A percentile compares a stretch with the other conserved stretches of the same genome.
These are phyloP conservation scores for Pyrenula massariospora DNA, from an alignment of 495 filamentous ascomycete species.

Conservation along the genomic window DNA sequence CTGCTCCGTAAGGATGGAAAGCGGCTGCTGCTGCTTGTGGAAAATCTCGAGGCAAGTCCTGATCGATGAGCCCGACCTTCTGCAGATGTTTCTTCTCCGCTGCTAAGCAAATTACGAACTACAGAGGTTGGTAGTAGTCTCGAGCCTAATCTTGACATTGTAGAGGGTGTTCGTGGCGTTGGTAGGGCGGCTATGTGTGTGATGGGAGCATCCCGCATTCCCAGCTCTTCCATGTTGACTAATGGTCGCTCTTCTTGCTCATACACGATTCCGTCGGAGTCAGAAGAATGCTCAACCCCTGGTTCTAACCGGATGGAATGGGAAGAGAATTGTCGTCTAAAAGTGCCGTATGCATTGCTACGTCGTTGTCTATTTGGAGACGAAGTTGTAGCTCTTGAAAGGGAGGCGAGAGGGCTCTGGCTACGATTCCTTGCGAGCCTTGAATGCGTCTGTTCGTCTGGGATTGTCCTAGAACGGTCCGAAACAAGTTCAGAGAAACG, in stretches of 20 bases:
- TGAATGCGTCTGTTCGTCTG: background rate
- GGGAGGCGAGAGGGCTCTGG: background rate
- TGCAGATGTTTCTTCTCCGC: constrained; percentile 35
- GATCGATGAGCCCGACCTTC: constrained; percentile 38
- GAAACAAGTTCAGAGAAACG: constrained; percentile 9
- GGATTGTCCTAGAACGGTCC: constrained; percentile 1
- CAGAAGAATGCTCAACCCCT: constrained; percentile 1
- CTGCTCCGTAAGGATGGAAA: background rate
- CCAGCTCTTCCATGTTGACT: constrained; percentile 11
- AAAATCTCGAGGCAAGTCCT: constrained; percentile 17
- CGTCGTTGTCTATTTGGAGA: background rate
- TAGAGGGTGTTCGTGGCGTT: constrained; percentile 35
- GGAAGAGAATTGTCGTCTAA: constrained; percentile 15
- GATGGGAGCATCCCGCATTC: constrained; percentile 11
- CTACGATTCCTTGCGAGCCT: background rate
- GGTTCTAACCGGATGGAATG: constrained; percentile 8
- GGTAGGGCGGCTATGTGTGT: constrained; percentile 16
- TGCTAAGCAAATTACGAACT: constrained; percentile 28
- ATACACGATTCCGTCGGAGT: constrained; percentile 12
- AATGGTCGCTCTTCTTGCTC: constrained; percentile 14
- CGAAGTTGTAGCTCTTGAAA: background rate
- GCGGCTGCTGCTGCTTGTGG: constrained; percentile 3
- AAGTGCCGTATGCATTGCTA: constrained; percentile 9
- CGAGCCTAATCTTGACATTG: constrained; percentile 38
- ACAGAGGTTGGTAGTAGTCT: constrained; percentile 38